Percentiles rank a stretch among this genome's conserved stretches.
Evolutionary conservation across 164 flowering plant species (phyloP).

Genomic region (Tinospora cordifolia): DNA sequence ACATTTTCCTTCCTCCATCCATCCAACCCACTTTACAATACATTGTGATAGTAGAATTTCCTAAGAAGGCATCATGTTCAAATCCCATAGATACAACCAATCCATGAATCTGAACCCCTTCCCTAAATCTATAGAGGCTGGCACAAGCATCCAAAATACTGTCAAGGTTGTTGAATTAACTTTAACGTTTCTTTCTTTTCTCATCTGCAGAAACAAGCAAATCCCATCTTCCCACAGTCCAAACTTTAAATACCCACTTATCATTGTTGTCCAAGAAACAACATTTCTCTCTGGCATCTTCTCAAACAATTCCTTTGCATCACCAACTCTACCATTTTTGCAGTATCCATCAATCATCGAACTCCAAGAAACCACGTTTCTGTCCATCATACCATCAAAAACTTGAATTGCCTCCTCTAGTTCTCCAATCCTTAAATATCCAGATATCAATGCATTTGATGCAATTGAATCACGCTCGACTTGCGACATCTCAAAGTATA

Average conservation of each 20-base stretch:
- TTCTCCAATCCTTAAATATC: conserved; percentile 13
- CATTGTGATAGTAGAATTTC: conserved; percentile 12
- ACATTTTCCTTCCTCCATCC: conserved; percentile 5
- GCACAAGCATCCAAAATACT: conserved; percentile 13
- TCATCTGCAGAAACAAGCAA: conserved; percentile 5
- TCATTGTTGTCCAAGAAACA: conserved; percentile 15
- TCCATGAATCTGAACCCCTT: conserved; percentile 16
- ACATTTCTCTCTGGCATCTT: conserved; percentile 12
- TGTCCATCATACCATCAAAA: conserved; percentile 8
- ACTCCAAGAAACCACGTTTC: conserved; percentile 16
- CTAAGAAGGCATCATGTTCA: conserved; percentile 8
- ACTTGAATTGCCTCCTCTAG: conserved; percentile 6
- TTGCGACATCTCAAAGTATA: conserved; percentile 3
- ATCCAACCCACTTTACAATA: conserved; percentile 5
- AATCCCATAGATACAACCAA: conserved; percentile 10
- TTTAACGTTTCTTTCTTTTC: conserved; percentile 8
- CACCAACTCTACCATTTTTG: conserved; percentile 11
- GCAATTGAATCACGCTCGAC: conserved; percentile 9
- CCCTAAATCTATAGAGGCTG: neutral
- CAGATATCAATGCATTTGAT: conserved; percentile 3
- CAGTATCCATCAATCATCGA: conserved; percentile 13
- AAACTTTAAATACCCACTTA: conserved; percentile 8
- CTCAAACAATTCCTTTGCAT: conserved; percentile 8
- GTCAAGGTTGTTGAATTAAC: conserved; percentile 9
- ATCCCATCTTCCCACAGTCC: conserved; percentile 9